Evolutionary conservation across 225 moss, liverwort and hornwort species (phyloP).

Genomic region (Anthoceros angustus): DNA sequence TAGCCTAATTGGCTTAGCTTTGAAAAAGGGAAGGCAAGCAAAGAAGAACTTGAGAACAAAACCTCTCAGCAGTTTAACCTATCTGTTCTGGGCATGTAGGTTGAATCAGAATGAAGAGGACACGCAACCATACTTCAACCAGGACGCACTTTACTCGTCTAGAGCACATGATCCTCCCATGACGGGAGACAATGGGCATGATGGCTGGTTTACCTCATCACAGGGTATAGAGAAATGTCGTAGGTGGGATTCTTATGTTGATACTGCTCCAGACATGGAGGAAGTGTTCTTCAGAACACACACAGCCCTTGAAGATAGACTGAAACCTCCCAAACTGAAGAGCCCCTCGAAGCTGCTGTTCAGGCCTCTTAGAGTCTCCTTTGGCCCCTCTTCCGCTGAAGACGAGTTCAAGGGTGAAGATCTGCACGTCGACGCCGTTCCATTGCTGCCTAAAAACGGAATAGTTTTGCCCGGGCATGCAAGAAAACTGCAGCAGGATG

Average conservation of each 20-base stretch:
- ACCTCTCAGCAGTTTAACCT: not conserved
- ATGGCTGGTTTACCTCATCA: not conserved
- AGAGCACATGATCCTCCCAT: not conserved
- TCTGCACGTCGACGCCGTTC: not conserved
- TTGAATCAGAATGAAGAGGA: not conserved
- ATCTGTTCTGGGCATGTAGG: not conserved
- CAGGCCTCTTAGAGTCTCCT: not conserved
- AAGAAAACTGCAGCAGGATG: not conserved
- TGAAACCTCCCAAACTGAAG: not conserved
- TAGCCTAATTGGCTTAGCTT: not conserved
- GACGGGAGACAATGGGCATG: not conserved
- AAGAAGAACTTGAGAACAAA: not conserved
- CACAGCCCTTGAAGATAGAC: not conserved
- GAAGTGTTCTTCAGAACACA: not conserved
- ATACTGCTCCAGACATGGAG: not conserved
- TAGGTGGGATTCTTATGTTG: not conserved
- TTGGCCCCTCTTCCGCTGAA: not conserved
- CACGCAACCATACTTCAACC: not conserved
- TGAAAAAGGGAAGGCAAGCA: no score
- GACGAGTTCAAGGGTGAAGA: not conserved
- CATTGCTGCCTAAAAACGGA: not conserved
- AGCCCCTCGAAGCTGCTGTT: not conserved
- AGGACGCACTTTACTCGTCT: not conserved
- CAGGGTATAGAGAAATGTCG: not conserved
- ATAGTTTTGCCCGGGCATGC: not conserved